Evolutionary conservation across 352 stramenopile genomes (phyloP).

Genomic region (Aphanomyces euteiches): DNA sequence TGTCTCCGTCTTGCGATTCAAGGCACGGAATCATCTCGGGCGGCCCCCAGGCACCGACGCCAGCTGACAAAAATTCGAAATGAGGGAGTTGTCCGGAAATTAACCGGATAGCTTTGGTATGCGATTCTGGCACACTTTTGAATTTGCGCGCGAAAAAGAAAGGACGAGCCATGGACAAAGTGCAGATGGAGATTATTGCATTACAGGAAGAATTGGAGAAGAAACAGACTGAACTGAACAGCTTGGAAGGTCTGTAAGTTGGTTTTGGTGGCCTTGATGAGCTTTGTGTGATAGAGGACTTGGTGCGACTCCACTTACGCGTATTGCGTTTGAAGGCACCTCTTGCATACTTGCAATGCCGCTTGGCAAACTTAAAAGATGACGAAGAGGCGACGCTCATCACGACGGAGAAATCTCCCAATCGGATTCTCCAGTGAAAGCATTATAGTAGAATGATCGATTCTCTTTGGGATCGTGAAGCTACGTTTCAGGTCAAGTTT

Average conservation of each 20-base stretch:
- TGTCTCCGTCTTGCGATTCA: too few species aligned
- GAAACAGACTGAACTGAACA: background rate
- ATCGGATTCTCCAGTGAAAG: slow-evolving; percentile 19
- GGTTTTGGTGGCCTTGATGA: background rate
- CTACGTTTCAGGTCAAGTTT: background rate
- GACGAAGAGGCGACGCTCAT: background rate
- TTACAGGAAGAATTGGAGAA: background rate
- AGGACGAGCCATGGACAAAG: background rate
- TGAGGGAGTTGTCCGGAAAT: background rate
- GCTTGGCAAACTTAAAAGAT: background rate
- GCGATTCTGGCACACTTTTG: slow-evolving; percentile 7
- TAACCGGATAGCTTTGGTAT: background rate
- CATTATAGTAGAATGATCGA: slow-evolving; percentile 25
- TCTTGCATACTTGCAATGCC: slow-evolving; percentile 14
- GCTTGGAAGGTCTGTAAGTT: slow-evolving; percentile 18
- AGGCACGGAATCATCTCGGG: too few species aligned
- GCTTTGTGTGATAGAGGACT: slow-evolving; percentile 8
- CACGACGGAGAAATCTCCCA: slow-evolving; percentile 12
- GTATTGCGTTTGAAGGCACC: slow-evolving; percentile 19
- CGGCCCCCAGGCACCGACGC: too few species aligned
- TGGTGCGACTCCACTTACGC: slow-evolving; percentile 21
- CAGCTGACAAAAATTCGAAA: background rate
- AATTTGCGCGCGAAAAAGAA: slow-evolving; percentile 4
- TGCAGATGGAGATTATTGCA: background rate
- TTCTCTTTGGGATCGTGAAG: slow-evolving; percentile 19